Percentiles rank a stretch among this genome's conserved stretches.
Evolutionary conservation across 1,284 basidiomycete species (phyloP).

Genomic region (Tremellales sp.): DNA sequence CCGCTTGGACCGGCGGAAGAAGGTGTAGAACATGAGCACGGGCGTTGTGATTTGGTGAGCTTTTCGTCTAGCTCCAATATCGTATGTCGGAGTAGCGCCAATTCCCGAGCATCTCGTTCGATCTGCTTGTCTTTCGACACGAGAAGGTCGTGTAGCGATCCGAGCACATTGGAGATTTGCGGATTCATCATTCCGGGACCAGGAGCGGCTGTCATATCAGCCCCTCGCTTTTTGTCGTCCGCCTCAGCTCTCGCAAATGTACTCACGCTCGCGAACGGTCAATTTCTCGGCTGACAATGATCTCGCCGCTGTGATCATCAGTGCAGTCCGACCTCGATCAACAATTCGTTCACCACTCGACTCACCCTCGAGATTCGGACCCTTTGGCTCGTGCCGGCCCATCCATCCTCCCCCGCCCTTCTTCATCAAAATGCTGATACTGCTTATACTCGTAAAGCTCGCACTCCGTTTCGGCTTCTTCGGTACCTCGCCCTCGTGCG

Average conservation of each 20-base stretch:
- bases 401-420: constrained; percentile 13
- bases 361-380: constrained; percentile 4
- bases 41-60: constrained; percentile 9
- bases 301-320: constrained; percentile 1
- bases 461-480: constrained; percentile 22
- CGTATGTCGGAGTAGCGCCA: constrained; percentile 28
- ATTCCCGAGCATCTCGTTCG: constrained; percentile 30
- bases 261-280: background rate
- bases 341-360: too few relatives aligned
- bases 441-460: constrained; percentile 27
- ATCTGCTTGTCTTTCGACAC: constrained; percentile 35
- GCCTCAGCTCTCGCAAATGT: background rate
- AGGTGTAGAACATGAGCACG: constrained; percentile 6
- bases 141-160: constrained; percentile 30
- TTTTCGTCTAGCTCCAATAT: constrained; percentile 34
- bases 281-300: background rate
- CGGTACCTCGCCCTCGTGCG: constrained; percentile 6
- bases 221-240: too few relatives aligned
- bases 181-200: too few relatives aligned
- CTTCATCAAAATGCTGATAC: constrained; percentile 17
- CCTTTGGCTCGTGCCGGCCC: background rate
- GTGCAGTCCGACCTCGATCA: too few relatives aligned
- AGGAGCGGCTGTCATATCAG: too few relatives aligned
- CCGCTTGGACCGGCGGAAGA: constrained; percentile 9
- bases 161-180: constrained; percentile 27